phyloP scores from a whole-genome alignment of 2,329 filamentous ascomycete species.

The Botrytis paeoniae region DNA sequence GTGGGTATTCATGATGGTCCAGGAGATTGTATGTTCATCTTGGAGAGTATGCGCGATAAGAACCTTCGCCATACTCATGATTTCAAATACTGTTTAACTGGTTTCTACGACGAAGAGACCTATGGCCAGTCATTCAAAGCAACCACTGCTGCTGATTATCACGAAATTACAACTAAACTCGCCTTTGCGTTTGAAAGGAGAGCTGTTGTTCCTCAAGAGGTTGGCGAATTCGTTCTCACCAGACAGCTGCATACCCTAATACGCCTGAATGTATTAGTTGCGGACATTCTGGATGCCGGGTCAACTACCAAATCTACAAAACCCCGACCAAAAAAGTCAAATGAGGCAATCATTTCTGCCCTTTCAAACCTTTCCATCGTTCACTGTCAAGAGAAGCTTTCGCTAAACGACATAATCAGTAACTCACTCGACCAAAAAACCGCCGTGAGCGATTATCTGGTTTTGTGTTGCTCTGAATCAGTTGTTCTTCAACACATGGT shows the following conservation, averaged over 20 bases:
- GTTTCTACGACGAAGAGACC: slow-evolving; percentile 39
- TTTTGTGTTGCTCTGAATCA: slow-evolving; percentile 28
- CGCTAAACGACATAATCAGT: slow-evolving; percentile 37
- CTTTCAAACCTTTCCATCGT: slow-evolving; percentile 39
- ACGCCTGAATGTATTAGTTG: slow-evolving; percentile 43
- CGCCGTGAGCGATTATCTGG: slow-evolving; percentile 39
- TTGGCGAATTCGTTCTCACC: slow-evolving; percentile 37
- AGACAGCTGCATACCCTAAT: slow-evolving; percentile 42
- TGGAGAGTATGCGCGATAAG: slow-evolving; percentile 38
- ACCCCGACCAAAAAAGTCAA: slow-evolving; percentile 35
- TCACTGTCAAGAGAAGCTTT: slow-evolving; percentile 31
- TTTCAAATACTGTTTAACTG: slow-evolving; percentile 39
- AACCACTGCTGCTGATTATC: slow-evolving; percentile 16
- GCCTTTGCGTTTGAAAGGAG: slow-evolving; percentile 27
- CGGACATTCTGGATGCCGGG: slow-evolving; percentile 43
- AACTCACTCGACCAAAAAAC: slow-evolving; percentile 39
- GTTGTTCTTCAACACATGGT: slow-evolving; percentile 13
- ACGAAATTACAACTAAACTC: slow-evolving; percentile 27
- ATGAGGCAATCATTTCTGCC: slow-evolving; percentile 34
- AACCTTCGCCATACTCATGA: slow-evolving; percentile 37
- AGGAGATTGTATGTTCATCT: slow-evolving; percentile 42
- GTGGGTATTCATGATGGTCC: slow-evolving; percentile 34
- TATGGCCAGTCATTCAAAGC: slow-evolving; percentile 43
- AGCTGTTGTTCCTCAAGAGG: slow-evolving; percentile 19
- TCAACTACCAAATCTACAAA: slow-evolving; percentile 36